Evolutionary conservation across 371 early-diverging fungal species (phyloP), one percentile per base, ranked within the genome.

Genomic region (Saksenaea vasiformis): DNA sequence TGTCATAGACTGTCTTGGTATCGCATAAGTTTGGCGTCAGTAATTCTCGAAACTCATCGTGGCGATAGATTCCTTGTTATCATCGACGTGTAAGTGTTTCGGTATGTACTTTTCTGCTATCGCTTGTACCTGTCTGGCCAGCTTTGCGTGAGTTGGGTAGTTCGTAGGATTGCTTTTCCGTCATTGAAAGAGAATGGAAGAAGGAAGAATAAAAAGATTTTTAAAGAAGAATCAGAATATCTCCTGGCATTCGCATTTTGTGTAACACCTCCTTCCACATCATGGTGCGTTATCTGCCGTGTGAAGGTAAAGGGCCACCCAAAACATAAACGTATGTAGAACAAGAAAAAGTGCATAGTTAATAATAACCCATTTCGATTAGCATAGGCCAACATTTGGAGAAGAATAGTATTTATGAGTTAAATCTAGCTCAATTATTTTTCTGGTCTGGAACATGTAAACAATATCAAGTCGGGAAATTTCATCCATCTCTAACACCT

Each of bases 91-190:
- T 61, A 61, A 47, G 17, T n/a, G 28, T 24, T n/a, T 34, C 54
- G 26, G 19, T 31, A 31, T 2, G 2, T 7, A 47, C 24, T 22
- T 5, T 47, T 47, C 51, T 19, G 22, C 0, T 2, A 11, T 35
- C 5, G 11, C 14, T 4, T 44, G 60, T 62, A 76, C 79, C 74
- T 61, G 77, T 71, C 62, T 71, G 72, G 19, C 77, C 77, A 66
- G 77, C 72, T 34, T 64, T 41, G 61, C 70, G 69, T 17, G 56
- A 60, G 36, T 68, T 66, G 47, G 77, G 77, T 35, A 77, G 62
- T 55, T 72, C 77, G 34, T 68, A 62, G 14, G 70, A 68, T 61
- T 78, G 76, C 13, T 68, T 67, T 43, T 76, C 68, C 22, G 51
- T 10, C 51, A 47, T 47, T 1, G 2, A 1, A 5, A n/a, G 5